A percentile compares a stretch with the other conserved stretches of the same genome.
These are phyloP conservation scores for Arthrinium phaeospermum DNA, from an alignment of 2,329 filamentous ascomycete species.

Conservation along the genomic window DNA sequence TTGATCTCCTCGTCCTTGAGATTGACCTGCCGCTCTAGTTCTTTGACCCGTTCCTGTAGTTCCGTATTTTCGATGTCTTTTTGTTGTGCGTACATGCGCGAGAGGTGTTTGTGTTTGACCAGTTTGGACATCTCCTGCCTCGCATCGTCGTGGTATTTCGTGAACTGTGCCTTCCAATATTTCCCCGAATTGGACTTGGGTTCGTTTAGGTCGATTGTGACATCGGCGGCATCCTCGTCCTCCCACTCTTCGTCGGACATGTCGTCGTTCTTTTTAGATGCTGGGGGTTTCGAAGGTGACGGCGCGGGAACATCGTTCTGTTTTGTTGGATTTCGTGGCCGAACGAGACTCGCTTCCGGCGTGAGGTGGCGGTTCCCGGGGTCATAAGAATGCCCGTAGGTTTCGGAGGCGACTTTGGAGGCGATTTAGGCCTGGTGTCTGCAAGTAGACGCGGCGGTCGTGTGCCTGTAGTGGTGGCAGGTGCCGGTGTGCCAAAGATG, in stretches of 20 bases:
- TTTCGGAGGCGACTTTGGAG: slow-evolving; percentile 37
- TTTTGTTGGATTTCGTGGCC: slow-evolving; percentile 59
- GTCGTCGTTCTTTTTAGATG: slow-evolving; percentile 22
- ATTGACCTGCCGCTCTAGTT: slow-evolving; percentile 49
- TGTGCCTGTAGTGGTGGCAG: slow-evolving; percentile 20
- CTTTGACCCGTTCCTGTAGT: slow-evolving; percentile 59
- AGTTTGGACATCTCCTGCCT: slow-evolving; percentile 77
- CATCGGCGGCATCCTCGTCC: slow-evolving; percentile 57
- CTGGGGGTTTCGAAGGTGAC: slow-evolving; percentile 29
- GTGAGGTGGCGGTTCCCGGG: slow-evolving; percentile 64
- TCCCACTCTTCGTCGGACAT: slow-evolving; percentile 57
- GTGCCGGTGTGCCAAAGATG: slow-evolving; percentile 64
- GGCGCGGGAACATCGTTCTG: slow-evolving; percentile 21
- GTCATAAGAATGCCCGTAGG: slow-evolving; percentile 67
- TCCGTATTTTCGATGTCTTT: slow-evolving; percentile 74
- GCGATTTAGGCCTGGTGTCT: slow-evolving; percentile 24
- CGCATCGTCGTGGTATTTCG: slow-evolving; percentile 75
- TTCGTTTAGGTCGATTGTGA: slow-evolving; percentile 74
- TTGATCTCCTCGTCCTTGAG: slow-evolving; percentile 57
- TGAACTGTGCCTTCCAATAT: slow-evolving; percentile 82
- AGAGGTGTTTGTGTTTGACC: slow-evolving; percentile 78
- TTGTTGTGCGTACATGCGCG: slow-evolving; percentile 78
- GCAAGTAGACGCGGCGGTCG: slow-evolving; percentile 38
- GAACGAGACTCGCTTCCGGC: slow-evolving; percentile 70
- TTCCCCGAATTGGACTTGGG: slow-evolving; percentile 76